phyloP scores from a whole-genome alignment of 306 rosid genomes.

The Prinsepia uniflora region DNA sequence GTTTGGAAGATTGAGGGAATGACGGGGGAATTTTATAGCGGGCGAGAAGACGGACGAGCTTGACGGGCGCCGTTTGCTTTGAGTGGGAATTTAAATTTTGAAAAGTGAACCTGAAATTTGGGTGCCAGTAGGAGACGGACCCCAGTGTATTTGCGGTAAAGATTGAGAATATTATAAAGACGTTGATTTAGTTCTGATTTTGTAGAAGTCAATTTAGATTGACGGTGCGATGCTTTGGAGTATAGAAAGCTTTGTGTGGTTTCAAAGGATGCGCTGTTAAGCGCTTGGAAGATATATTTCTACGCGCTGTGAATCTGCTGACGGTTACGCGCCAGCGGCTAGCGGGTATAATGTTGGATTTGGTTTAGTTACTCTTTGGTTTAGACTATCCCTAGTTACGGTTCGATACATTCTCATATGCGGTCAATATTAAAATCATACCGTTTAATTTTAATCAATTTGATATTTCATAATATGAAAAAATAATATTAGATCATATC shows the following conservation, averaged over 20 bases:
- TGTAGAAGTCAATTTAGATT: neutral
- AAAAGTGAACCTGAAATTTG: conserved; percentile 27
- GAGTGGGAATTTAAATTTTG: conserved; percentile 49
- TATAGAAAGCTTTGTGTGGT: neutral
- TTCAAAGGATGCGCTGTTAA: neutral
- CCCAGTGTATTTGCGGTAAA: neutral
- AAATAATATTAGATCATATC: too few relatives aligned
- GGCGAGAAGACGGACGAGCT: conserved; percentile 18
- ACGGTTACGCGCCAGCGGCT: conserved; percentile 10
- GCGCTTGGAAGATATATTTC: neutral
- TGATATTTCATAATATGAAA: too few relatives aligned
- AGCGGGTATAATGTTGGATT: conserved; percentile 16
- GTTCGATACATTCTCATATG: too few relatives aligned
- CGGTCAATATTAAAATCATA: too few relatives aligned
- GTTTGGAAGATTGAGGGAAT: neutral
- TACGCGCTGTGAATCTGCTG: conserved; percentile 30
- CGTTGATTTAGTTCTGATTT: neutral
- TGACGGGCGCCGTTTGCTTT: conserved; percentile 40
- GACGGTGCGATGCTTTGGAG: neutral
- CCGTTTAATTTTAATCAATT: too few relatives aligned
- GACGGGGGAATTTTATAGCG: conserved; percentile 27
- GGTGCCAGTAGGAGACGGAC: neutral
- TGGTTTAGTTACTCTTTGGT: too few relatives aligned
- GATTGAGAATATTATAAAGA: neutral
- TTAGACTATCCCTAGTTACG: too few relatives aligned